Conservation (phyloP, 2,329 filamentous ascomycete species). For the Aspergillus fischeri region DNA sequence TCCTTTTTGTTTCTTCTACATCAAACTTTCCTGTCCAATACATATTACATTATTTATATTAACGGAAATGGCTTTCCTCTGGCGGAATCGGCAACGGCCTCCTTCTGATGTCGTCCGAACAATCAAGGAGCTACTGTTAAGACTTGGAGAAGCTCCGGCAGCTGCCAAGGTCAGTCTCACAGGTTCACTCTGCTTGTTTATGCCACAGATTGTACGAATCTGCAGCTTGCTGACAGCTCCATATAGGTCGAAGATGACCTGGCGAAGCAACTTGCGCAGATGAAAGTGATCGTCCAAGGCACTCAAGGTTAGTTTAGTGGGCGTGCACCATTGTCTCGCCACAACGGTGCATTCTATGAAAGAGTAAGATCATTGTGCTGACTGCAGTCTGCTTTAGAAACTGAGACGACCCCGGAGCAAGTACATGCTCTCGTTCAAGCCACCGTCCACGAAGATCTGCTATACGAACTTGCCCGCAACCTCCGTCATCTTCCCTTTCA, state of each 20-base stretch:
- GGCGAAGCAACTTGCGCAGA: constrained; percentile 77
- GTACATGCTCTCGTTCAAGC: constrained; percentile 80
- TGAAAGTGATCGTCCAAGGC: constrained; percentile 91
- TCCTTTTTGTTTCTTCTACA: not conserved
- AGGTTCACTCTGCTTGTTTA: not conserved
- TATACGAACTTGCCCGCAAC: constrained; percentile 75
- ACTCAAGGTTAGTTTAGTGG: constrained; percentile 64
- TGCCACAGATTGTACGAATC: not conserved
- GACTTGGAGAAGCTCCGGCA: constrained; percentile 55
- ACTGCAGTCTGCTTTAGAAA: constrained; percentile 53
- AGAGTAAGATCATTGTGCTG: constrained; percentile 4
- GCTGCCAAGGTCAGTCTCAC: constrained; percentile 50
- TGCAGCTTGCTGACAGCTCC: constrained; percentile 10
- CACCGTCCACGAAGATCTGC: constrained; percentile 83
- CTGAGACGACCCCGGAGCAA: constrained; percentile 80
- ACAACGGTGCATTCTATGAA: not conserved
- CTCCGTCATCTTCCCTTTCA: constrained; percentile 90
- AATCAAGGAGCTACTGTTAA: constrained; percentile 60
- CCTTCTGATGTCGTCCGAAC: constrained; percentile 59
- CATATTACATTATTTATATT: constrained; percentile 10
- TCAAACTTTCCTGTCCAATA: constrained; percentile 1
- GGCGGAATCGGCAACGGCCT: constrained; percentile 57
- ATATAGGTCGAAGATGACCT: constrained; percentile 76
- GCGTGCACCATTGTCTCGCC: not conserved
- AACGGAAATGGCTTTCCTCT: constrained; percentile 64